Percentiles rank a stretch among this genome's conserved stretches.
Evolutionary conservation across 2,329 filamentous ascomycete genomes (phyloP).

Genomic region (Ophiognomonia clavigignenti-juglandacearum): DNA sequence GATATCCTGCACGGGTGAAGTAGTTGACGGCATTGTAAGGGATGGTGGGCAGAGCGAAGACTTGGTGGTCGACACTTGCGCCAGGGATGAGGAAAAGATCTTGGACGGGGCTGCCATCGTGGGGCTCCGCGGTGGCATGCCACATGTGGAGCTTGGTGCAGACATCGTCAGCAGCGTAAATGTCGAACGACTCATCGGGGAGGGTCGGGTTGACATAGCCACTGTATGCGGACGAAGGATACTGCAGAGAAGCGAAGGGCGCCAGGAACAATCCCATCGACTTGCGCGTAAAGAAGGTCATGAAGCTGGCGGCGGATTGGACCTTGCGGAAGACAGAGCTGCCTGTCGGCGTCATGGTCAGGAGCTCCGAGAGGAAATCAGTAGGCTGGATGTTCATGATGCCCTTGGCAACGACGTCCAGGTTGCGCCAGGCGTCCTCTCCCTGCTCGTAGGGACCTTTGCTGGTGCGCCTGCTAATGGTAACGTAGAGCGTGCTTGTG

Average conservation of each 20-base stretch:
- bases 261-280: constrained; percentile 48
- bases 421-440: constrained; percentile 34
- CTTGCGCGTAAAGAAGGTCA: constrained; percentile 51
- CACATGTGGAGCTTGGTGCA: constrained; percentile 51
- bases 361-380: constrained; percentile 52
- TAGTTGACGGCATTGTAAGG: constrained; percentile 60
- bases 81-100: constrained; percentile 59
- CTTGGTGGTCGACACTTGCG: constrained; percentile 58
- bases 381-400: constrained; percentile 50
- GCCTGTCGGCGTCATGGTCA: constrained; percentile 48
- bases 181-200: constrained; percentile 34
- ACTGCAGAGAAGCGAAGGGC: constrained; percentile 52
- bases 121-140: constrained; percentile 40
- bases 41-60: constrained; percentile 59
- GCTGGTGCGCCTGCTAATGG: constrained; percentile 39
- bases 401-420: constrained; percentile 49
- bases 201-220: constrained; percentile 49
- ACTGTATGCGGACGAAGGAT: constrained; percentile 41
- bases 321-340: constrained; percentile 38
- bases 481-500: constrained; percentile 59
- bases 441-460: constrained; percentile 19
- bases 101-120: constrained; percentile 29
- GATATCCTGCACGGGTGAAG: constrained; percentile 55
- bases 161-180: constrained; percentile 49
- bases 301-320: constrained; percentile 43